A percentile compares a stretch with the other conserved stretches of the same genome.
These are phyloP conservation scores for Osmanthus fragrans DNA, from an alignment of 257 asterid species.

Conservation along the genomic window DNA sequence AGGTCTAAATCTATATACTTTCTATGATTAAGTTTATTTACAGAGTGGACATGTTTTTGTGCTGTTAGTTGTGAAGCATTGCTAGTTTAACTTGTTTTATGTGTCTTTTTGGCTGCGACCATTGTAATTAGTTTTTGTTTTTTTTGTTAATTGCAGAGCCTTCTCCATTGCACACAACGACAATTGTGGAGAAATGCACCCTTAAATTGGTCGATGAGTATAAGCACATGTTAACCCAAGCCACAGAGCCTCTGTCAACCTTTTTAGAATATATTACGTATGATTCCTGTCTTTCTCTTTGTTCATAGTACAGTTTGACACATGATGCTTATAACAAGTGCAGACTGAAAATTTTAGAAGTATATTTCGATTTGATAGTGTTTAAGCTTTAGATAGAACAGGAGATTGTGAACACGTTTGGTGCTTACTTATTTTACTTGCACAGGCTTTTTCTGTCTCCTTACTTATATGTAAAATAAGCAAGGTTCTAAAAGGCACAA, in stretches of 20 bases:
- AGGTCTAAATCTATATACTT: neutral
- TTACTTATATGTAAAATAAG: too few relatives aligned
- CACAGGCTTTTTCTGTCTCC: too few relatives aligned
- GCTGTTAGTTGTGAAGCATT: conserved; percentile 8
- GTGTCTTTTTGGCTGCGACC: conserved; percentile 2
- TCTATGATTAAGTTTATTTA: conserved; percentile 6
- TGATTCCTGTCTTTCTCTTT: conserved; percentile 4
- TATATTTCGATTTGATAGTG: neutral
- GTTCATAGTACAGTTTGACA: neutral
- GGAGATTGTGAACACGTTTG: neutral
- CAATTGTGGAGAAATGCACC: conserved; percentile 97
- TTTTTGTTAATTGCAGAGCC: conserved; percentile 63
- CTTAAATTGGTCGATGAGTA: conserved; percentile 89
- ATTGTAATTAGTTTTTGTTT: conserved; percentile 10
- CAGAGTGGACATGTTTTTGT: conserved; percentile 6
- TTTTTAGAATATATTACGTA: conserved; percentile 86
- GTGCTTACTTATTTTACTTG: too few relatives aligned
- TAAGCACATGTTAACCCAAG: conserved; percentile 87
- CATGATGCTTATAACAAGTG: neutral
- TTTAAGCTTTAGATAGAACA: neutral
- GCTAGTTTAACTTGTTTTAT: neutral
- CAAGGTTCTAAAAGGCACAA: too few relatives aligned
- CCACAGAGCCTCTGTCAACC: conserved; percentile 88
- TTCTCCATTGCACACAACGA: conserved; percentile 88
- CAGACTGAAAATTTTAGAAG: neutral